Evolutionary conservation across 208 protist species (phyloP), one percentile per base, ranked within the genome.

Genomic region (Leptomonas seymouri): DNA sequence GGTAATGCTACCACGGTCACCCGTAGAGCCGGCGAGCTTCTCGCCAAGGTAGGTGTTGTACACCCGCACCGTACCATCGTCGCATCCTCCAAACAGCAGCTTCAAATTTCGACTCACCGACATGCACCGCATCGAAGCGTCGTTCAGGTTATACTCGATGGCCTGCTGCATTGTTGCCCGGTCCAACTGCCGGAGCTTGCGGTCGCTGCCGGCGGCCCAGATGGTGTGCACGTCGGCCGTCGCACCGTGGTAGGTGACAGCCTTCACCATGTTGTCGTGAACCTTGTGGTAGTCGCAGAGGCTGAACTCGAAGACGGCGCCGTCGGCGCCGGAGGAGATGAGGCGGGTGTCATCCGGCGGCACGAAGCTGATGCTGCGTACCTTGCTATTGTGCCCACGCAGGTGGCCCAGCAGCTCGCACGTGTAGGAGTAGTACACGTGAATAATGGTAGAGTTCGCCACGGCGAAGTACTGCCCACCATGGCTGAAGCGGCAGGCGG

Each of bases 401-500:
- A 99, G 76, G 60, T 97, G 96, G 23, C 93, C 96, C 25, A 99
- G 74, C 44, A 94, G 80, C 84, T 99, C 94, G 75, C 97, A 97
- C 11, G 97, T 98, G 81, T 98, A 98, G 23, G 97, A 96, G 64
- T 89, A 93, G 82, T 98, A 99, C 3, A 99, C 90, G 64, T 98
- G 93, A 68, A 99, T 97, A 23, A 94, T 98, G 67, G 94, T 98
- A 20, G 91, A 92, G 78, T 98, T 95, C 55, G 95, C 95, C 14
- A 96, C 97, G 15, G 98, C 98, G 72, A 99, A 99, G 67, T 94
- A 96, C 67, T 99, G 95, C 25, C 98, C 98, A 28, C 98, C 98
- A 64, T 90, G 92, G 69, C 92, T 98, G 88, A 99, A 99, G 51
- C 89, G 80, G 67, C 94, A 98, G 67, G 92, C 92, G 21, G 82